Conservation (phyloP, 192 early-diverging fungal species). For the Rhizophlyctis rosea region DNA sequence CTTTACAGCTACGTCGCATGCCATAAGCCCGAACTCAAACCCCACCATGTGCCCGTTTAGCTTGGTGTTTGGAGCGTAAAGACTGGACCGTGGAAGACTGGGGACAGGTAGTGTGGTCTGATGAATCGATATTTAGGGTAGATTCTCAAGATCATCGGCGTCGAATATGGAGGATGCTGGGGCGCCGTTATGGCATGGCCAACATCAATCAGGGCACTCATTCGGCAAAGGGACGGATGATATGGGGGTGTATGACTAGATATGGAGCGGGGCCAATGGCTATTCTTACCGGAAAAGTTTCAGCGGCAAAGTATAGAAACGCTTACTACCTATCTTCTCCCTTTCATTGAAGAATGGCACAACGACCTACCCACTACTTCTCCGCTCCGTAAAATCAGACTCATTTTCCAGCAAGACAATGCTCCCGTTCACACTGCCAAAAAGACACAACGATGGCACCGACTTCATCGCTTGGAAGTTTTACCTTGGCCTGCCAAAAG, state of each 20-base stretch:
- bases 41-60: not conserved
- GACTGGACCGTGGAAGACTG: slow-evolving; percentile 3
- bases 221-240: not conserved
- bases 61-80: slow-evolving; percentile 2
- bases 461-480: not conserved
- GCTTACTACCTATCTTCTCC: not conserved
- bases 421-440: not conserved
- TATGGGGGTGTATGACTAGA: slow-evolving; percentile 11
- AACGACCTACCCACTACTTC: not conserved
- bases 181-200: not conserved
- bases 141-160: not conserved
- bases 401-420: slow-evolving; percentile 9
- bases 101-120: slow-evolving; percentile 3
- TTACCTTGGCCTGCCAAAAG: slow-evolving; percentile 2
- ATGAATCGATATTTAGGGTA: slow-evolving; percentile 3
- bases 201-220: not conserved
- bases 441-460: not conserved
- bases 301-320: not conserved
- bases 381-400: slow-evolving; percentile 1
- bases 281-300: not conserved
- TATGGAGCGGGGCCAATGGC: slow-evolving; percentile 1
- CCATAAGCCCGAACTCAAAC: not conserved
- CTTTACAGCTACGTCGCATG: not conserved
- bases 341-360: not conserved
- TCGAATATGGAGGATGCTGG: not conserved